Percentiles rank a stretch among this genome's conserved stretches.
Evolutionary conservation across 139 green algal genomes (phyloP).

Genomic region (Nannochloris sp.): DNA sequence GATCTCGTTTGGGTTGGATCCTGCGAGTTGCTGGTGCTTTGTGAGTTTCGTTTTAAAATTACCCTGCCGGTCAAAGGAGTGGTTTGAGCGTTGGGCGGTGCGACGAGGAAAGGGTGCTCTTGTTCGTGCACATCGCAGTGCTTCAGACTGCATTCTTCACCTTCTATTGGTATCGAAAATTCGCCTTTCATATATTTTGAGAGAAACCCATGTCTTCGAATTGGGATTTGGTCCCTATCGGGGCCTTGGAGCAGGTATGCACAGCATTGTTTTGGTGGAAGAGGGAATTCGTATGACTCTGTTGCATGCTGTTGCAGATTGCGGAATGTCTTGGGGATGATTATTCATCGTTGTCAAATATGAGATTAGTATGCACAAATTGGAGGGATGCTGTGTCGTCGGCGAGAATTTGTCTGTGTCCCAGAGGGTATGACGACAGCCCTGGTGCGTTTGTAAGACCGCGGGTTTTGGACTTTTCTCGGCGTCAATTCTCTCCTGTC

Average conservation of each 20-base stretch:
- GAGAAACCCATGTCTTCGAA: conserved; percentile 3
- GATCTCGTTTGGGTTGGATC: too few relatives aligned
- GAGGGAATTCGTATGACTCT: too few relatives aligned
- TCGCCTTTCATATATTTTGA: not conserved
- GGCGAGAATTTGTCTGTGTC: not conserved
- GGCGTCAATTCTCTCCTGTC: not conserved
- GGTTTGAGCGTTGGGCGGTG: too few relatives aligned
- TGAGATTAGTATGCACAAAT: not conserved
- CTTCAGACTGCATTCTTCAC: too few relatives aligned
- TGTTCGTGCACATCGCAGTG: too few relatives aligned
- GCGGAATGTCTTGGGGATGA: not conserved
- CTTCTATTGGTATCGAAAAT: too few relatives aligned
- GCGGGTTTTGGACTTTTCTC: not conserved
- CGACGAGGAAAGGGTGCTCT: too few relatives aligned
- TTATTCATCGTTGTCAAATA: not conserved
- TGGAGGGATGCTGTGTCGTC: not conserved
- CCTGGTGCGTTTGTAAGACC: not conserved
- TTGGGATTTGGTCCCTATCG: not conserved
- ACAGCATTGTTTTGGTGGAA: not conserved
- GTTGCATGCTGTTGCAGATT: not conserved
- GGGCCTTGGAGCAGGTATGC: not conserved
- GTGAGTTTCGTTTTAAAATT: too few relatives aligned
- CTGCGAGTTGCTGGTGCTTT: too few relatives aligned
- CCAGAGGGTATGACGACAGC: not conserved
- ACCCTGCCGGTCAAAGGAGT: too few relatives aligned